These are phyloP conservation scores for Fragaria vesca DNA, from an alignment of 306 rosid species.

Conservation along the genomic window DNA sequence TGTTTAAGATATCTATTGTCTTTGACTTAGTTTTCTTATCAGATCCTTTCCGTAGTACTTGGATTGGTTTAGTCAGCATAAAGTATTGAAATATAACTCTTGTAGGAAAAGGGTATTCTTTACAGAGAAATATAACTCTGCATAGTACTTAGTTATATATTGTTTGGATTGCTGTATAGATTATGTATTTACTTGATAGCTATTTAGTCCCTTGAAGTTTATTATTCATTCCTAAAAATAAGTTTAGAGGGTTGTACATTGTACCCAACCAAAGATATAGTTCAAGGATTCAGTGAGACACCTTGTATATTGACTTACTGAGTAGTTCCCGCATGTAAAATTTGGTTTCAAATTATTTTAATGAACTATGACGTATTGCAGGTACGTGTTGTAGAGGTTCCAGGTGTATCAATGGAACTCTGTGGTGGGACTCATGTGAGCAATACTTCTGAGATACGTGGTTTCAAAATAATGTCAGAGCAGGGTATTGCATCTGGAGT, in stretches of 20 bases:
- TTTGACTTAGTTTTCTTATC: not conserved
- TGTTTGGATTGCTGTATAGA: not conserved
- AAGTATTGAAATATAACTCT: not conserved
- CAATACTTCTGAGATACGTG: conserved; percentile 91
- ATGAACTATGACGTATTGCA: conserved; percentile 38
- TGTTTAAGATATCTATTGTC: not conserved
- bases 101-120: not conserved
- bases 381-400: conserved; percentile 98
- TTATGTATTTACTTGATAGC: not conserved
- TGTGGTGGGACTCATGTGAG: conserved; percentile 95
- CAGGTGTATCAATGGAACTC: conserved; percentile 95
- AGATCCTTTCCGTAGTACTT: not conserved
- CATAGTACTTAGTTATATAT: not conserved
- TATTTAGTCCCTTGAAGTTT: not conserved
- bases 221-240: not conserved
- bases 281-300: not conserved
- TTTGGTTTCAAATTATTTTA: not conserved
- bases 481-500: conserved; percentile 96
- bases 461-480: conserved; percentile 87
- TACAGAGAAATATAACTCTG: not conserved
- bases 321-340: not conserved
- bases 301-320: not conserved
- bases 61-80: not conserved
- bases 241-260: not conserved
- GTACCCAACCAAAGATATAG: not conserved